A percentile compares a stretch with the other conserved stretches of the same genome.
Evolutionary conservation across 495 filamentous ascomycete species (phyloP).

Genomic region (Hypoxylon intermedium): DNA sequence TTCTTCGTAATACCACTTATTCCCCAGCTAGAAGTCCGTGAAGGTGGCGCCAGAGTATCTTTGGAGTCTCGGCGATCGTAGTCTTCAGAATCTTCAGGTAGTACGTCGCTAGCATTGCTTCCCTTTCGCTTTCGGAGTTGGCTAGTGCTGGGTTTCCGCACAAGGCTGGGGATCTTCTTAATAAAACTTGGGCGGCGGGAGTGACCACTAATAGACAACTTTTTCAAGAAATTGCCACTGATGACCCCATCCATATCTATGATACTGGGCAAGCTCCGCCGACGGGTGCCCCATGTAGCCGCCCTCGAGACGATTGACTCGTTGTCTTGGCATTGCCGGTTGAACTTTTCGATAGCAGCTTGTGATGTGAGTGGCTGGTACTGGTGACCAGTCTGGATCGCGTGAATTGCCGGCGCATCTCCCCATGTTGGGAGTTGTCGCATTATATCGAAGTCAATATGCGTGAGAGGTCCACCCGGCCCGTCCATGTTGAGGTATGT

Average conservation of each 20-base stretch:
- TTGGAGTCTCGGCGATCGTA: constrained; percentile 54
- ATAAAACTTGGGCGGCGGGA: constrained; percentile 53
- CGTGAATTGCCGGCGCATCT: constrained; percentile 52
- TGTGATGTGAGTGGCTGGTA: constrained; percentile 59
- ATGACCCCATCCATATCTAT: constrained; percentile 66
- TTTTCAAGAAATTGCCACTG: constrained; percentile 66
- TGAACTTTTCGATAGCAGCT: constrained; percentile 58
- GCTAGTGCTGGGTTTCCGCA: constrained; percentile 61
- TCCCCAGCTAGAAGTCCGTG: constrained; percentile 63
- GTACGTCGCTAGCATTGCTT: constrained; percentile 50
- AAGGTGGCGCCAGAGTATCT: constrained; percentile 60
- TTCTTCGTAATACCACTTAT: constrained; percentile 52
- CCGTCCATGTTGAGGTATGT: constrained; percentile 52
- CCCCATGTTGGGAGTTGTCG: constrained; percentile 55
- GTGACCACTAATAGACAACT: constrained; percentile 63
- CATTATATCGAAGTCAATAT: constrained; percentile 54
- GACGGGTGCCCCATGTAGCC: constrained; percentile 76
- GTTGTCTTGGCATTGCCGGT: constrained; percentile 55
- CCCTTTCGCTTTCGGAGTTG: constrained; percentile 55
- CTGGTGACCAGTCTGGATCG: constrained; percentile 45
- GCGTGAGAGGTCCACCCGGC: constrained; percentile 49
- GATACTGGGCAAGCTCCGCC: constrained; percentile 63
- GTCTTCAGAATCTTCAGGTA: constrained; percentile 43
- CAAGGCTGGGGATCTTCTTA: constrained; percentile 57
- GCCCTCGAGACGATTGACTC: constrained; percentile 65